Evolutionary conservation across 192 early-diverging fungal genomes (phyloP), one percentile per base, ranked within the genome.

Genomic region (Coemansia sp.): DNA sequence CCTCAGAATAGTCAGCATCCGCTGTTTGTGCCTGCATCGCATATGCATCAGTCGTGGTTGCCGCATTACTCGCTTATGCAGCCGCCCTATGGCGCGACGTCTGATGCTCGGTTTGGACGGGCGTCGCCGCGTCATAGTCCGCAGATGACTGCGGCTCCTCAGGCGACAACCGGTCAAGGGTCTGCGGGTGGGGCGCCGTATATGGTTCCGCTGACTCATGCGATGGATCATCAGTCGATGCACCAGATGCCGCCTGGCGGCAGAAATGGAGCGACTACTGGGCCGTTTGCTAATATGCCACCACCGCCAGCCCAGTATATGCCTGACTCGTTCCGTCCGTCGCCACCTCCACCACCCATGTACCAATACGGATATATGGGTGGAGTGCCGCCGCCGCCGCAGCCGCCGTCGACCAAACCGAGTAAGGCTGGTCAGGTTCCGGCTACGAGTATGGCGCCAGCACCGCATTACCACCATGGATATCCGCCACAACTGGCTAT

Each of bases 91-190:
- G 53, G 55, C 1, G 52, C 49, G 1, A 11, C 65, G 6, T 34
- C 33, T n/a, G 57, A 31, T 6, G 57, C 33, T 16, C 57, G 66
- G 15, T 68, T 58, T 43, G 55, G 52, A 24, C 39, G 33, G 20
- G 11, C 47, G 31, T 70, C 69, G 29, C 61, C 69, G 16, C 69
- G 49, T 20, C n/a, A 70, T 15, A 70, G 69, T 38, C 69, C 69
- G 9, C 69, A 60, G 29, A 53, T 70, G 43, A 34, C 55, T 11
- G 60, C 47, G 13, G 22, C 62, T 11, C 61, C 60, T 41, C 55
- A 58, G 55, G 1, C 55, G 55, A 1, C 53, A 15, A 15, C 12
- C 29, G 24, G 50, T 8, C 10, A n/a, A 36, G 57, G 15, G 5
- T 41, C 46, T 43, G 36, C 11, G 55, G 57, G 18, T 16, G 41